phyloP scores from a whole-genome alignment of 2,329 filamentous ascomycete species.

The Emergomyces orientalis region DNA sequence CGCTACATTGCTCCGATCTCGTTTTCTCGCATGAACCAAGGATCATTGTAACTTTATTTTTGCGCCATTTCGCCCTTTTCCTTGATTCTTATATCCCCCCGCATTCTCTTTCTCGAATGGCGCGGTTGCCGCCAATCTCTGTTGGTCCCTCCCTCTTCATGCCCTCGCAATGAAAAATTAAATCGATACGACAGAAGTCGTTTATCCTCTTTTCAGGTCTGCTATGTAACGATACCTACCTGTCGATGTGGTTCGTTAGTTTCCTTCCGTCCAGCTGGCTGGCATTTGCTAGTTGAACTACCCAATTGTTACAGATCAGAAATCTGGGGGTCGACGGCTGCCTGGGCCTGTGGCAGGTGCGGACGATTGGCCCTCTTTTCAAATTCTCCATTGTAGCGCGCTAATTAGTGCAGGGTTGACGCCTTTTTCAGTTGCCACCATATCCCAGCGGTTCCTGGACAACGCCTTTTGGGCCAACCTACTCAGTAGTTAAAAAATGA shows the following conservation, averaged over 20 bases:
- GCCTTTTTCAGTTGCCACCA: background rate
- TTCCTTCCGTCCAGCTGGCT: too few relatives aligned
- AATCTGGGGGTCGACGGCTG: background rate
- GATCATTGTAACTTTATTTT: background rate
- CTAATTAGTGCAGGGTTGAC: slow-evolving; percentile 1
- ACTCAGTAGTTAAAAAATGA: background rate
- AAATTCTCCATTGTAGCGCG: background rate
- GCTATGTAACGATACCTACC: background rate
- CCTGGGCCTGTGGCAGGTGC: background rate
- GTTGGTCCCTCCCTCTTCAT: background rate
- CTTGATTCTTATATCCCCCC: background rate
- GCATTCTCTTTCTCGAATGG: background rate
- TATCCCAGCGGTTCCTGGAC: background rate
- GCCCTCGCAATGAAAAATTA: background rate
- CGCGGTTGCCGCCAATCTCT: background rate
- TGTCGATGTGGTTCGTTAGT: background rate
- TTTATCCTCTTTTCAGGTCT: background rate
- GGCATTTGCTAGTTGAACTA: background rate
- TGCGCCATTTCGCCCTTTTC: background rate
- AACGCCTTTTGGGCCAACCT: background rate
- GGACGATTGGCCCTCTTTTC: background rate
- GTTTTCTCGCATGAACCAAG: background rate
- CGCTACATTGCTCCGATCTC: background rate
- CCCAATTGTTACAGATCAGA: slow-evolving; percentile 3
- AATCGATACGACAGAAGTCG: background rate